A percentile compares a stretch with the other conserved stretches of the same genome.
Evolutionary conservation across 2,329 filamentous ascomycete species (phyloP).

Genomic region (Colletotrichum sp.): DNA sequence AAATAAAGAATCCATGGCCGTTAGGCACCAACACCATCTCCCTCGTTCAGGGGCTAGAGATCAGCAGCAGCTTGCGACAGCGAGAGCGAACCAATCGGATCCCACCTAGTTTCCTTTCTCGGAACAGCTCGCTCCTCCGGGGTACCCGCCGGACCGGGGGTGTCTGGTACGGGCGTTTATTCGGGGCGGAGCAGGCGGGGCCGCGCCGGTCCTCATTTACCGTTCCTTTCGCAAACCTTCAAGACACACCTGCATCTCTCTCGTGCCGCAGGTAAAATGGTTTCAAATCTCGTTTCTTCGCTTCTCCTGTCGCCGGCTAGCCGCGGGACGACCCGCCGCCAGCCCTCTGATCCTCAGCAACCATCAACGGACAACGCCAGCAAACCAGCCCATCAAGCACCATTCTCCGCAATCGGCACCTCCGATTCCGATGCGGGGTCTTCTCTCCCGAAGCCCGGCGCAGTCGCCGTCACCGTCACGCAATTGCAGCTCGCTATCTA

Average conservation of each 20-base stretch:
- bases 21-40: neutral
- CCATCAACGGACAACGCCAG: neutral
- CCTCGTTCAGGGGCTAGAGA: neutral
- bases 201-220: neutral
- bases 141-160: neutral
- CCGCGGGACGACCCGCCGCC: neutral
- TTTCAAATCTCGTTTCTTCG: neutral
- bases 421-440: neutral
- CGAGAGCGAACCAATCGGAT: slow-evolving; percentile 5
- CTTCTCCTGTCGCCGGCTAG: neutral
- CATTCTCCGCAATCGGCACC: neutral
- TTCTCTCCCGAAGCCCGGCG: neutral
- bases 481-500: neutral
- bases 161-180: neutral
- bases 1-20: neutral
- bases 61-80: neutral
- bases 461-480: neutral
- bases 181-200: neutral
- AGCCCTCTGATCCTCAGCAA: neutral
- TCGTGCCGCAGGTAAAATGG: neutral
- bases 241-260: neutral
- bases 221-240: neutral
- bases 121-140: neutral
- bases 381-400: neutral
- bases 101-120: slow-evolving; percentile 2